Evolutionary conservation across 441 rosid species (phyloP), one percentile per base, ranked within the genome.

Genomic region (Erodium trifolium): DNA sequence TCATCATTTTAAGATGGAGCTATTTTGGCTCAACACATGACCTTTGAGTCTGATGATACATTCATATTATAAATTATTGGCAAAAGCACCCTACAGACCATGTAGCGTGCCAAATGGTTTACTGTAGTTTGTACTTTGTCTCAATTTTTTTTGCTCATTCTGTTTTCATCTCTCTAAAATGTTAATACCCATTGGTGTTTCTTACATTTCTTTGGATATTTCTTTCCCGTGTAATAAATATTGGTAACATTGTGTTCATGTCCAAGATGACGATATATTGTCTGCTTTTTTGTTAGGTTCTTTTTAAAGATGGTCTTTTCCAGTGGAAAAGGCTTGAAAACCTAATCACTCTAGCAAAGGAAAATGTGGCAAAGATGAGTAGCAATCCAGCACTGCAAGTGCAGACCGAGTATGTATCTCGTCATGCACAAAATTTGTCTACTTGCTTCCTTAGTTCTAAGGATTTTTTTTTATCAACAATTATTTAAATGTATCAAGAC

Each of bases 301-400:
- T 88, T 73, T 91, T 93, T 65, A 93, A 91, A 82, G 96, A 88
- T 71, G 91, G 90, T 41, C 76, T 86, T 77, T 93, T 93, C 84
- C 97, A 91, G 75, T 91, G 98, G 97, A 87, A 89, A 79, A 87
- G 94, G 78, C 94, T 91, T 11, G 97, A 87, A 83, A 93, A 93
- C 72, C 94, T 93, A 13, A 88, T 89, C 78, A 79, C 83, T 63
- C 97, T 93, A 79, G 98, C 97, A 13, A 91, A 93, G 81, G 97
- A 93, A 83, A 91, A 93, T 53, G 97, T 91, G 62, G 86, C 94
- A 66, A 88, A 78, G 82, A 91, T 91, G 97, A 93, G 92, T 86
- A 88, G 85, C 76, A 93, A 91, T 77, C 98, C 98, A 29, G 90
- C 90, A 34, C 75, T 89, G 66, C 84, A 70, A 83, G 86, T 72